A percentile compares a stretch with the other conserved stretches of the same genome.
These are phyloP conservation scores for cucumber (Cucumis sativus) DNA, from an alignment of 306 rosid species.

Conservation along the genomic window DNA sequence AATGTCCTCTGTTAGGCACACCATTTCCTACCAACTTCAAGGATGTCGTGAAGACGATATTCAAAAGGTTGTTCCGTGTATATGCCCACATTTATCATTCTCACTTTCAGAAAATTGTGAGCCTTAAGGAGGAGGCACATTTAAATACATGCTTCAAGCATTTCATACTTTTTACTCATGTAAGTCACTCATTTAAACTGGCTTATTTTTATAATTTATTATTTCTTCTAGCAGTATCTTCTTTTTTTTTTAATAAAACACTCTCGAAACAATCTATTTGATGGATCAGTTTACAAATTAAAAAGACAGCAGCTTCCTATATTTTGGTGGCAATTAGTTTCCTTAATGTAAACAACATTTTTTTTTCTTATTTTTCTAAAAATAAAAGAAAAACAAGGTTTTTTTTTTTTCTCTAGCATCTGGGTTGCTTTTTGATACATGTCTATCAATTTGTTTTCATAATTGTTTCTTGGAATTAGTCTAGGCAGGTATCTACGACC, in stretches of 20 bases:
- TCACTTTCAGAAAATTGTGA: conserved; percentile 97
- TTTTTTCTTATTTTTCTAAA: background rate
- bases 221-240: background rate
- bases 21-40: conserved; percentile 87
- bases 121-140: conserved; percentile 99
- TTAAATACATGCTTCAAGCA: conserved; percentile 99
- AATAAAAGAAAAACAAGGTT: no score
- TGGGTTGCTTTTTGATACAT: background rate
- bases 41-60: conserved; percentile 97
- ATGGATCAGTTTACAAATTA: background rate
- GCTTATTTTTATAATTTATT: background rate
- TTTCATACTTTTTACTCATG: conserved; percentile 94
- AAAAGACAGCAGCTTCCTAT: background rate
- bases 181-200: conserved; percentile 28
- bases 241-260: background rate
- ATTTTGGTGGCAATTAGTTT: no score
- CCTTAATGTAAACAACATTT: background rate
- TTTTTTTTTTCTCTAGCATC: no score
- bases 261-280: background rate
- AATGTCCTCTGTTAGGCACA: conserved; percentile 42
- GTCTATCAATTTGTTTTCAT: background rate
- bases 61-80: conserved; percentile 90
- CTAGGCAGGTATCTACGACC: background rate
- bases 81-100: conserved; percentile 98
- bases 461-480: background rate